Base-by-base conservation (phyloP, 176 grass and related monocot species). In the Musa itinerans region DNA sequence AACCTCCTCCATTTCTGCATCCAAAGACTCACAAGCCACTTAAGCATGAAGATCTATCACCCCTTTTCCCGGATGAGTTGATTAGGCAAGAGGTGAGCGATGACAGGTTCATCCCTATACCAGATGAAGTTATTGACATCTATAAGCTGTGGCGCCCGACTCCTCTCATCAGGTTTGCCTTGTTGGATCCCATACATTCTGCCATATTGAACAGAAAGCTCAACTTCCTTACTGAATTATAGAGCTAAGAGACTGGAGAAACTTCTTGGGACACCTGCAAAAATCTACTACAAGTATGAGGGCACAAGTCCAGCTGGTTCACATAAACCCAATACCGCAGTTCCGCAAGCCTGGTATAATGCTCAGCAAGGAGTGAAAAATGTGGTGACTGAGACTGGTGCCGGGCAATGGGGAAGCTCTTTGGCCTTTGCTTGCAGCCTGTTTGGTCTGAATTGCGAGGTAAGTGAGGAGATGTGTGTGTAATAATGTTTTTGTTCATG, bases 211-310 rank as follows among this genome's bases (percentile, higher is more conserved):
- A 13, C 20, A 64, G 2, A 7, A 50, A 24, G 55, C 10, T 19
- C 23, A 43, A 72, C 3, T 75, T 24, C 23, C n/a, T 69, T 20
- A 74, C 73, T 74, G 21, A 34, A 26, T 0, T 54, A 9, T 81
- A 93, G 94, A 81, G 94, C 94, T 1, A 83, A 83, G 83, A 85
- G 94, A 79, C 84, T 98, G 75, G 94, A 98, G 80, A 87, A 90
- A 75, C 80, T 98, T 68, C 79, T 98, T 0, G 80, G 80, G 65
- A 98, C 94, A 21, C 94, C 94, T 53, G 94, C 94, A 68, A 93
- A 83, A 72, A 98, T 98, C 72, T 98, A 98, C 86, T 98, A 98
- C 86, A 98, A 98, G 80, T 98, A 98, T 34, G 94, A 98, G 54
- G 94, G 94, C 66, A 98, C 90, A 2, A 98, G 94, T 22, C 94